These are phyloP conservation scores for Diplodia seriata DNA, from an alignment of 2,329 filamentous ascomycete genomes.

Conservation along the genomic window DNA sequence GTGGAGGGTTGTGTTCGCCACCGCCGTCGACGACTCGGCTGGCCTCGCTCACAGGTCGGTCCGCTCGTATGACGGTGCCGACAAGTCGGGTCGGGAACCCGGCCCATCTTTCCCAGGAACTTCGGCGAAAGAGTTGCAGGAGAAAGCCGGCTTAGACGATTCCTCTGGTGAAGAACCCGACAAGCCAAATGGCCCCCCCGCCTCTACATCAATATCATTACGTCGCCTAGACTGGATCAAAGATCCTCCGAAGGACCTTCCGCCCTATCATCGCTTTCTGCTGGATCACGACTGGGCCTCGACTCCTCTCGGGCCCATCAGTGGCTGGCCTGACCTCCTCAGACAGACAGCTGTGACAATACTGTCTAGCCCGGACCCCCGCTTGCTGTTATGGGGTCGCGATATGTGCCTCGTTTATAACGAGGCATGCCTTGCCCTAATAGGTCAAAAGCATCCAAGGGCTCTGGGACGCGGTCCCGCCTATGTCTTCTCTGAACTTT, in stretches of 20 bases:
- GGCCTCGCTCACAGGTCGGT: neutral
- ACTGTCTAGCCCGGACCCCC: slow-evolving; percentile 62
- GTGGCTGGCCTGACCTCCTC: slow-evolving; percentile 71
- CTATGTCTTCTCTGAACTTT: slow-evolving; percentile 29
- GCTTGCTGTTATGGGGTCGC: slow-evolving; percentile 58
- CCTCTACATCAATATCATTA: neutral
- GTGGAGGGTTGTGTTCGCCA: slow-evolving; percentile 14
- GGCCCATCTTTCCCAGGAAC: neutral
- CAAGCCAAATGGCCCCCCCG: too few relatives aligned
- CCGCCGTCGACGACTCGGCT: neutral
- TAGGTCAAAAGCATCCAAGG: slow-evolving; percentile 72
- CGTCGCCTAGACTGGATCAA: slow-evolving; percentile 24
- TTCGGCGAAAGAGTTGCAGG: slow-evolving; percentile 10
- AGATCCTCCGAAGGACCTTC: neutral
- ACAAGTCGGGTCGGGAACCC: neutral
- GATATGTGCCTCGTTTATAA: slow-evolving; percentile 76
- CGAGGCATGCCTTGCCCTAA: slow-evolving; percentile 69
- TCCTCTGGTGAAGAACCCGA: neutral
- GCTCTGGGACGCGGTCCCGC: slow-evolving; percentile 64
- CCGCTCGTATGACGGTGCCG: neutral
- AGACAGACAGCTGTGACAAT: slow-evolving; percentile 77
- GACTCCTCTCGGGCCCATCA: slow-evolving; percentile 75
- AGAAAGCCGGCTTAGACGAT: slow-evolving; percentile 6
- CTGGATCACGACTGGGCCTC: slow-evolving; percentile 66
- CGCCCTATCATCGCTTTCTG: slow-evolving; percentile 21